Evolutionary conservation across 2,329 filamentous ascomycete genomes (phyloP).

Genomic region (Epichloe sylvatica): DNA sequence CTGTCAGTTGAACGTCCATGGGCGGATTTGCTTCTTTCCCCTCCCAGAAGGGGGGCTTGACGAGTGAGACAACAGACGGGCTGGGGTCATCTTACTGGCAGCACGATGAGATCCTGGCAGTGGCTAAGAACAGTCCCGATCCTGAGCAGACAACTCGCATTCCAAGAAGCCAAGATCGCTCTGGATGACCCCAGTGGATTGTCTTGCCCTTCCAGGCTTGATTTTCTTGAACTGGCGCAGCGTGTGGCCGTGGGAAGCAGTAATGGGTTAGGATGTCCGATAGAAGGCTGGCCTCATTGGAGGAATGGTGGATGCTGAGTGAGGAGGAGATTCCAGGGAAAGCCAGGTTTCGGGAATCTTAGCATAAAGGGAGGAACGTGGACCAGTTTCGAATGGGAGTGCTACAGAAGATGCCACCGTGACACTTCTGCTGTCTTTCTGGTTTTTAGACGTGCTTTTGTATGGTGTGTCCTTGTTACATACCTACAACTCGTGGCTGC

Average conservation of each 20-base stretch:
- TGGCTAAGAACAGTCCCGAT: constrained; percentile 21
- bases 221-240: constrained; percentile 12
- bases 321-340: constrained; percentile 6
- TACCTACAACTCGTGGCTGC: background rate
- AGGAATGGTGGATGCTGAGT: constrained; percentile 7
- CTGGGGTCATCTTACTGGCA: constrained; percentile 20
- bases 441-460: background rate
- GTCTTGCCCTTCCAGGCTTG: constrained; percentile 12
- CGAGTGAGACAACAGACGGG: constrained; percentile 23
- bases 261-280: constrained; percentile 10
- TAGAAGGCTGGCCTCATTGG: constrained; percentile 12
- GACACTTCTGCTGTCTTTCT: background rate
- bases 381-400: constrained; percentile 5
- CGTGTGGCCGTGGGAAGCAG: constrained; percentile 10
- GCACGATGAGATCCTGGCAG: constrained; percentile 17
- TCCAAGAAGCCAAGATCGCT: constrained; percentile 20
- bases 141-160: constrained; percentile 24
- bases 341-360: constrained; percentile 9
- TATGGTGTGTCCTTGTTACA: background rate
- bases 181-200: constrained; percentile 6
- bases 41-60: constrained; percentile 16
- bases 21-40: constrained; percentile 19
- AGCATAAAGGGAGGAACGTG: constrained; percentile 9
- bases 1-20: constrained; percentile 18
- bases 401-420: constrained; percentile 9